Percentiles rank a stretch among this genome's conserved stretches.
phyloP scores from a whole-genome alignment of 495 filamentous ascomycete species.

The Lophiotrema nucula region DNA sequence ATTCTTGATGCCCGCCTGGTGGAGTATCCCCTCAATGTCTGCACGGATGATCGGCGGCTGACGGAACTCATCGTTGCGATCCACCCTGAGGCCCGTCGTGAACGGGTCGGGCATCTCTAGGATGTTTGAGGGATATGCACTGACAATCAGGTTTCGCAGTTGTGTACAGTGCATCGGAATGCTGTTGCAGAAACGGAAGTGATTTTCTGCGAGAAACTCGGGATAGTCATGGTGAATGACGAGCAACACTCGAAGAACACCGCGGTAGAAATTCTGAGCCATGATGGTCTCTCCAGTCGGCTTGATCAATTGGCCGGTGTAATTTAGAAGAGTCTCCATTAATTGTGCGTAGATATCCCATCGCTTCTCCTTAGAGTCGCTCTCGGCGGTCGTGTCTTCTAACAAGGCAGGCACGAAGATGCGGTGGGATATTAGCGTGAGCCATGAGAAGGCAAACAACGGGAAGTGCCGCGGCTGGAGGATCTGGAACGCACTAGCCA shows the following conservation, averaged over 20 bases:
- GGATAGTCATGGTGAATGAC: conserved; percentile 92
- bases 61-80: conserved; percentile 74
- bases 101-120: conserved; percentile 80
- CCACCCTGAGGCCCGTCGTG: conserved; percentile 73
- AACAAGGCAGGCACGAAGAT: conserved; percentile 82
- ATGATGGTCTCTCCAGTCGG: conserved; percentile 64
- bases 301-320: conserved; percentile 79
- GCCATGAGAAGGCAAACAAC: conserved; percentile 81
- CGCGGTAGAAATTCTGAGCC: conserved; percentile 80
- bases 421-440: conserved; percentile 77
- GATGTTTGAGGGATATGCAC: conserved; percentile 74
- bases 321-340: conserved; percentile 69
- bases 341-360: conserved; percentile 75
- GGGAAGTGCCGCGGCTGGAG: conserved; percentile 75
- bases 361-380: conserved; percentile 12
- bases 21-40: conserved; percentile 59
- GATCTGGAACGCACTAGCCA: conserved; percentile 71
- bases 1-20: conserved; percentile 62
- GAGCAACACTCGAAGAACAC: conserved; percentile 74
- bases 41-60: conserved; percentile 62
- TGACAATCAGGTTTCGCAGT: conserved; percentile 83
- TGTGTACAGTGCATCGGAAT: conserved; percentile 85
- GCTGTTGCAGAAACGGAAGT: conserved; percentile 78
- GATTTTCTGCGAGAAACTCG: conserved; percentile 85
- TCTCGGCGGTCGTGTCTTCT: conserved; percentile 51